These are phyloP conservation scores for Begonia masoniana DNA, from an alignment of 306 rosid species.

Conservation along the genomic window DNA sequence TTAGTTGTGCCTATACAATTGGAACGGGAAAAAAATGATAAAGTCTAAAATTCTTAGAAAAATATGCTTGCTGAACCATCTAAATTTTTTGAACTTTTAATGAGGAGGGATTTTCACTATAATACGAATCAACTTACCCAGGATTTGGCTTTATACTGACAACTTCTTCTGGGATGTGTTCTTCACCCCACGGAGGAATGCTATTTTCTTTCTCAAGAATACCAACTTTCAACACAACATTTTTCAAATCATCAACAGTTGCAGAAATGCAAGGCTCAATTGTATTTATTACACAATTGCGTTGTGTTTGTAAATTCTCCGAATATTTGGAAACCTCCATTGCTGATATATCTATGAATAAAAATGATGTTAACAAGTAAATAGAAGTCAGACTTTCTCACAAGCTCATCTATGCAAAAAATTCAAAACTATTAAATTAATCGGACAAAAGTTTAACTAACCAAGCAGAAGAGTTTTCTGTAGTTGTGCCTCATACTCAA, in stretches of 20 bases:
- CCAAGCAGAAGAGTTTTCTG: constrained; percentile 91
- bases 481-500: constrained; percentile 93
- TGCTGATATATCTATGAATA: constrained; percentile 50
- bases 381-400: background rate
- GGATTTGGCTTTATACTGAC: constrained; percentile 58
- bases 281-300: constrained; percentile 92
- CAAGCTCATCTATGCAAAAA: background rate
- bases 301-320: constrained; percentile 49
- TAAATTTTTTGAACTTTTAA: background rate
- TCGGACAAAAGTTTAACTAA: constrained; percentile 24
- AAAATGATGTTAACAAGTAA: constrained; percentile 16
- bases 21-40: no score
- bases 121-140: constrained; percentile 44
- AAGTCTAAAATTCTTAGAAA: no score
- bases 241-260: constrained; percentile 58
- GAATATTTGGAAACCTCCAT: constrained; percentile 69
- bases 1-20: no score
- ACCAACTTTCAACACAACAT: constrained; percentile 48
- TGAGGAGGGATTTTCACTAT: background rate
- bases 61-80: no score
- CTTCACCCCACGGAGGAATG: constrained; percentile 74
- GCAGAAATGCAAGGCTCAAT: constrained; percentile 79
- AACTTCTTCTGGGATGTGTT: constrained; percentile 88
- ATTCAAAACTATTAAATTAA: background rate
- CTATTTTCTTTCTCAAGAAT: constrained; percentile 53